Percentiles rank a stretch among this genome's conserved stretches.
Evolutionary conservation across 495 filamentous ascomycete genomes (phyloP).

Genomic region (Daldinia vernicosa): DNA sequence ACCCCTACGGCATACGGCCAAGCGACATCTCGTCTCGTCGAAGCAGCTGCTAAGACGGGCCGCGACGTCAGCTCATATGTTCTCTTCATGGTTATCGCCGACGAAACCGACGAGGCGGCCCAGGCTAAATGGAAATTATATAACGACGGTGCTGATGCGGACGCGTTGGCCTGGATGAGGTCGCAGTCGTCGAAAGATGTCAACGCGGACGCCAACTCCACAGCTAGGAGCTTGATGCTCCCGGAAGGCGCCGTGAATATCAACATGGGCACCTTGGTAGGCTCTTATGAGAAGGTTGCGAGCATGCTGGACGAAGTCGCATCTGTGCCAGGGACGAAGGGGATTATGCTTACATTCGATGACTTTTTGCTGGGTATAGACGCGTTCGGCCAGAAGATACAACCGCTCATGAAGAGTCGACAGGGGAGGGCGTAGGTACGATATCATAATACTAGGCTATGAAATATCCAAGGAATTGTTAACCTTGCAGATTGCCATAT

Average conservation of each 20-base stretch:
- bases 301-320: constrained; percentile 47
- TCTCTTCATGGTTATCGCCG: constrained; percentile 48
- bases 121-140: constrained; percentile 48
- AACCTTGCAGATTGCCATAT: too few species aligned
- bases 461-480: too few species aligned
- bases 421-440: constrained; percentile 27
- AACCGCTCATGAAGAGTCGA: constrained; percentile 44
- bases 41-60: constrained; percentile 34
- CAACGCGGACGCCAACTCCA: constrained; percentile 45
- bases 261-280: constrained; percentile 46
- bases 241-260: constrained; percentile 47
- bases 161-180: constrained; percentile 46
- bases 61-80: constrained; percentile 47
- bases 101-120: constrained; percentile 46
- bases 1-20: constrained; percentile 40
- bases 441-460: too few species aligned
- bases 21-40: constrained; percentile 39
- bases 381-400: constrained; percentile 45
- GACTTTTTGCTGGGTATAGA: constrained; percentile 46
- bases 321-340: constrained; percentile 44
- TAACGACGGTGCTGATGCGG: constrained; percentile 42
- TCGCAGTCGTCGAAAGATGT: constrained; percentile 44
- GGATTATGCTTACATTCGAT: constrained; percentile 49
- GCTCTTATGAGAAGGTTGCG: constrained; percentile 45
- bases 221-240: constrained; percentile 35